phyloP scores from a whole-genome alignment of 805 yeast species.

The Kuraishia hungarica region DNA sequence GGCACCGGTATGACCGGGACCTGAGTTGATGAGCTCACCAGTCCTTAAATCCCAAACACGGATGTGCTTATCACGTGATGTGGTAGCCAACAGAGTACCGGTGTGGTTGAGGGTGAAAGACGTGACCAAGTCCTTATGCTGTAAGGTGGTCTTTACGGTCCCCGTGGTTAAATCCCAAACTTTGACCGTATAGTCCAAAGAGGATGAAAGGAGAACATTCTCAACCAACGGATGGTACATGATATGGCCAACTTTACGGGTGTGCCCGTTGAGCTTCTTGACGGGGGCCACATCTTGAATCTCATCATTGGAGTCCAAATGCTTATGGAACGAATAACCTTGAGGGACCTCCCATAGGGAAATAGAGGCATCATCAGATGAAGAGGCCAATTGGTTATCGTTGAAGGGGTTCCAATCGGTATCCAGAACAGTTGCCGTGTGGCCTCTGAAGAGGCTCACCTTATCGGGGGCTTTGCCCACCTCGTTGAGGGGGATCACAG shows the following conservation, averaged over 20 bases:
- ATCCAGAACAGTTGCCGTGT: constrained; percentile 89
- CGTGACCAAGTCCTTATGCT: constrained; percentile 88
- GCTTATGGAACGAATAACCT: constrained; percentile 62
- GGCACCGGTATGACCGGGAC: constrained; percentile 88
- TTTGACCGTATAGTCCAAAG: constrained; percentile 85
- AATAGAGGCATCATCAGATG: constrained; percentile 74
- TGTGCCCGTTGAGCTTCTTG: constrained; percentile 73
- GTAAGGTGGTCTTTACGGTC: constrained; percentile 59
- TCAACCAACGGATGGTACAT: constrained; percentile 83
- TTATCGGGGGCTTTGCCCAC: constrained; percentile 91
- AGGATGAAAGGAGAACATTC: constrained; percentile 81
- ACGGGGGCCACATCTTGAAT: constrained; percentile 65
- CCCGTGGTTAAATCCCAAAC: constrained; percentile 84
- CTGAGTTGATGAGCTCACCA: constrained; percentile 71
- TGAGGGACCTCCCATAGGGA: constrained; percentile 85
- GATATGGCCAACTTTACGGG: constrained; percentile 90
- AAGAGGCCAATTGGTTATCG: constrained; percentile 63
- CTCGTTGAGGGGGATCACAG: constrained; percentile 79
- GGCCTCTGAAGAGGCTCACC: constrained; percentile 92
- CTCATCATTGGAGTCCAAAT: constrained; percentile 43
- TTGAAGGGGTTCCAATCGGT: constrained; percentile 94
- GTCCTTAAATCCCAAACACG: constrained; percentile 87
- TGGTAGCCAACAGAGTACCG: constrained; percentile 81
- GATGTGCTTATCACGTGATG: constrained; percentile 82
- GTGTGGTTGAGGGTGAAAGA: constrained; percentile 86